Evolutionary conservation across 2,329 filamentous ascomycete species (phyloP).

Genomic region (Leptographium lundbergii): DNA sequence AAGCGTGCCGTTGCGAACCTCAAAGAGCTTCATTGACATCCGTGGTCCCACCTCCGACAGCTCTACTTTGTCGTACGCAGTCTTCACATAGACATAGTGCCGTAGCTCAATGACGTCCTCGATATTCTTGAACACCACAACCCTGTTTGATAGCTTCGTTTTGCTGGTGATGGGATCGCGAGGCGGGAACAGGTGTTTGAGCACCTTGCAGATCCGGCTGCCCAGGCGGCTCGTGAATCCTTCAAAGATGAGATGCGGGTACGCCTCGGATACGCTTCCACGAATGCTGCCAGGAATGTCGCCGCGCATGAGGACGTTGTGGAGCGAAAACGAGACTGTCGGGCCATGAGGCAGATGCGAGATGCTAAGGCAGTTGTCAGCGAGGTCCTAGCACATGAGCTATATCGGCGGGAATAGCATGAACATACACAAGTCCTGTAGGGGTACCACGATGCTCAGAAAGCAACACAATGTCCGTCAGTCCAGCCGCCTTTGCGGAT

Average conservation of each 20-base stretch:
- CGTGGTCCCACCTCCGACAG: constrained; percentile 81
- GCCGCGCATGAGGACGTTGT: constrained; percentile 81
- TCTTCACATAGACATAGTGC: constrained; percentile 71
- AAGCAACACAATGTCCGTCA: constrained; percentile 75
- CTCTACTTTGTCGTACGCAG: constrained; percentile 79
- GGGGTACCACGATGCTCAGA: constrained; percentile 91
- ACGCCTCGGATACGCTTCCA: constrained; percentile 83
- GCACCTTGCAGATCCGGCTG: constrained; percentile 69
- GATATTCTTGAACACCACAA: constrained; percentile 90
- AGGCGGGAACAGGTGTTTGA: constrained; percentile 91
- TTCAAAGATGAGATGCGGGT: constrained; percentile 92
- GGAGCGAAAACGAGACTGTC: constrained; percentile 71
- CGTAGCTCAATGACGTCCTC: constrained; percentile 90
- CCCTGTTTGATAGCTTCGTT: constrained; percentile 69
- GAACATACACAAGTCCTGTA: constrained; percentile 48
- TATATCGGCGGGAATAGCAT: too few relatives aligned
- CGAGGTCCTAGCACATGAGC: neutral
- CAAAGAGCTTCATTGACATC: constrained; percentile 95
- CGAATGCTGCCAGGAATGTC: constrained; percentile 82
- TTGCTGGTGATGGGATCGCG: constrained; percentile 60
- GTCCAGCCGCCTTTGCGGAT: constrained; percentile 65
- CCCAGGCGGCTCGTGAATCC: constrained; percentile 77
- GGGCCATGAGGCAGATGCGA: constrained; percentile 83
- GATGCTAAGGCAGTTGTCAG: constrained; percentile 36
- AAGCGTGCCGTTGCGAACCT: constrained; percentile 80